Evolutionary conservation across 2,329 filamentous ascomycete species (phyloP), one percentile per base, ranked within the genome.

Genomic region (Neurospora sp.): DNA sequence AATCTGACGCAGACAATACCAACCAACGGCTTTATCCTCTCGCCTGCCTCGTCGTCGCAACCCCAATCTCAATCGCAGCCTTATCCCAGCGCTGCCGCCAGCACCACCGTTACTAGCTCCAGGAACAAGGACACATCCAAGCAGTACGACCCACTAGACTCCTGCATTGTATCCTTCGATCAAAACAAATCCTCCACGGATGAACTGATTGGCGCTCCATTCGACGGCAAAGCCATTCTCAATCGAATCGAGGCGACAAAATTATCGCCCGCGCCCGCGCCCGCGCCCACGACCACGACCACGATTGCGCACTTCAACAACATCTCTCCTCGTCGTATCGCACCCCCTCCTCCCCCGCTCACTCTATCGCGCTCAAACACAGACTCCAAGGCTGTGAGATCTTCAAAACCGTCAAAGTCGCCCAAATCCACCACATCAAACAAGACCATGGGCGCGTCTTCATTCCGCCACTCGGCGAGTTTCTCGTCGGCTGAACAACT

Each of bases 381-480:
- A 73, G 85, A 89, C 74, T 79, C 83, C 70, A 83, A 84, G 73
- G 79, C 83, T 73, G 84, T 84, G 78, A 83, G 71, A 69, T 74
- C 80, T 76, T 88, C 88, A 71, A 80, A 73, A 69, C 88, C 89
- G 71, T 79, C 52, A 62, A 62, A 62, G 52, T 62, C 52, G 52
- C 23, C 52, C 28, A 62, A 62, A 62, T 36, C 52, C 28, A 17
- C 52, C 15, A 33, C 13, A 17, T 17, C 52, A 5, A 17, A 36
- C 13, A 62, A 62, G 28, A 36, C 52, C 23, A 62, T 62, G 52
- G 52, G 52, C 52, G 52, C 52, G 15, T 62, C 52, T 28, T 62
- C 83, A 66, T 83, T 92, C 70, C 86, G 89, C 77, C 86, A 89
- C 73, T 92, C 91, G 33, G 84, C 85, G 71, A 92, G 89, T 78